phyloP scores from a whole-genome alignment of 208 protist species.

The Leishmania aethiopica region DNA sequence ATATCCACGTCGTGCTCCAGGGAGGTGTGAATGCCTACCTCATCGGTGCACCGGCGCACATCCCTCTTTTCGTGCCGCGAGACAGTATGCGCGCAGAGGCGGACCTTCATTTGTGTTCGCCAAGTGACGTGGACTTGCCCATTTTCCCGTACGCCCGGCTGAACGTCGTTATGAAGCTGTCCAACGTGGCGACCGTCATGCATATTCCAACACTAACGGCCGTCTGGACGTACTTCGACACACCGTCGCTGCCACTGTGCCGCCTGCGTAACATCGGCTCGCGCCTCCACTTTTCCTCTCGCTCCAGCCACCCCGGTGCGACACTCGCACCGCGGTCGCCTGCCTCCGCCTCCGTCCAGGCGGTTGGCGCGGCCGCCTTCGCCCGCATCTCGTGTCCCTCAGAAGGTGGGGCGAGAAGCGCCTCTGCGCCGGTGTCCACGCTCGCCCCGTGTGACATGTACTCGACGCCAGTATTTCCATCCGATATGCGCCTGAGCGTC shows the following conservation, averaged over 20 bases:
- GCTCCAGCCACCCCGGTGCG: constrained; percentile 8
- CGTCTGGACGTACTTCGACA: constrained; percentile 63
- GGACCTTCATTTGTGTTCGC: constrained; percentile 31
- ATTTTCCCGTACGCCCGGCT: constrained; percentile 54
- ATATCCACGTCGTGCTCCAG: constrained; percentile 39
- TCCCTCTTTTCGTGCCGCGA: constrained; percentile 35
- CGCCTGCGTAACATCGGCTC: constrained; percentile 50
- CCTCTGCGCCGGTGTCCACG: background rate
- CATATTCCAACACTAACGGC: constrained; percentile 63
- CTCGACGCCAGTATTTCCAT: constrained; percentile 49
- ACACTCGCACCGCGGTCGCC: constrained; percentile 30
- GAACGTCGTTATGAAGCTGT: constrained; percentile 22
- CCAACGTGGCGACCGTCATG: constrained; percentile 30
- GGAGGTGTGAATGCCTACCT: constrained; percentile 42
- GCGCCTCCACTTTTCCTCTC: constrained; percentile 51
- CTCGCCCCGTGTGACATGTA: constrained; percentile 25
- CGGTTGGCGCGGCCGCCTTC: constrained; percentile 30
- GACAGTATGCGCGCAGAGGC: constrained; percentile 33
- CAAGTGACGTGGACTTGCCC: constrained; percentile 36
- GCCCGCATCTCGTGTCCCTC: constrained; percentile 11
- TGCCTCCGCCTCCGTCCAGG: constrained; percentile 15
- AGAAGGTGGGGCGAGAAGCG: background rate
- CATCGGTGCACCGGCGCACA: constrained; percentile 25
- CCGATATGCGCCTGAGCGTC: constrained; percentile 43
- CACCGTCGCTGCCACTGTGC: constrained; percentile 41